These are phyloP conservation scores for Penicillium herquei DNA, from an alignment of 495 filamentous ascomycete genomes.

Conservation along the genomic window DNA sequence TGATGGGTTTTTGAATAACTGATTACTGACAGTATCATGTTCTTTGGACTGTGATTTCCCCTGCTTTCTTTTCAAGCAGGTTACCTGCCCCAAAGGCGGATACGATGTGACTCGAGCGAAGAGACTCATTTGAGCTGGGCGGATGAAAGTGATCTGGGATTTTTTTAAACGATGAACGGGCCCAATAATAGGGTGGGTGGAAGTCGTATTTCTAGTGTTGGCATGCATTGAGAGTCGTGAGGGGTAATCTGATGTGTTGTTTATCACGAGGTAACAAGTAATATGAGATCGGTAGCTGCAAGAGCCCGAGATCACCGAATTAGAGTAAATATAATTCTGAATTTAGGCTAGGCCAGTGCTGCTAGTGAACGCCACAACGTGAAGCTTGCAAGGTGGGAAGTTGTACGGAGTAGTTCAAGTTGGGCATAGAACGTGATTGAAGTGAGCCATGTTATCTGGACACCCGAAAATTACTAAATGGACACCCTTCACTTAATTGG, in stretches of 20 bases:
- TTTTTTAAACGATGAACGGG: slow-evolving; percentile 4
- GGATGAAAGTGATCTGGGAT: slow-evolving; percentile 32
- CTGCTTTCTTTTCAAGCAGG: slow-evolving; percentile 46
- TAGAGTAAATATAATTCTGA: not conserved
- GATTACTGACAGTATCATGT: slow-evolving; percentile 28
- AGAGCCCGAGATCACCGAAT: not conserved
- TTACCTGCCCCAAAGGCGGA: slow-evolving; percentile 70
- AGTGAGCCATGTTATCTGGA: no score
- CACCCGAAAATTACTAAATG: no score
- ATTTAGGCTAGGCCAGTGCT: not conserved
- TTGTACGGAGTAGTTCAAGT: no score
- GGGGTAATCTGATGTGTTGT: slow-evolving; percentile 3
- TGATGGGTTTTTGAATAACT: not conserved
- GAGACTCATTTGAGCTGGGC: slow-evolving; percentile 47
- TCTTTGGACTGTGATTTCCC: slow-evolving; percentile 21
- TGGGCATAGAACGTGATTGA: slow-evolving; percentile 6
- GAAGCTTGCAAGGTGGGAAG: not conserved
- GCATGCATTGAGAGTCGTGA: slow-evolving; percentile 21
- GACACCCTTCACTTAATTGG: no score
- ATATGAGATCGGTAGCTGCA: not conserved
- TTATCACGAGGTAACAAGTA: not conserved
- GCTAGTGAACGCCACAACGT: not conserved
- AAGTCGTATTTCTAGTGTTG: slow-evolving; percentile 16
- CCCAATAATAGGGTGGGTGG: slow-evolving; percentile 25
- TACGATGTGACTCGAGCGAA: slow-evolving; percentile 54